These are phyloP conservation scores for Thelephora aurantiotincta DNA, from an alignment of 768 basidiomycete genomes.

Conservation along the genomic window DNA sequence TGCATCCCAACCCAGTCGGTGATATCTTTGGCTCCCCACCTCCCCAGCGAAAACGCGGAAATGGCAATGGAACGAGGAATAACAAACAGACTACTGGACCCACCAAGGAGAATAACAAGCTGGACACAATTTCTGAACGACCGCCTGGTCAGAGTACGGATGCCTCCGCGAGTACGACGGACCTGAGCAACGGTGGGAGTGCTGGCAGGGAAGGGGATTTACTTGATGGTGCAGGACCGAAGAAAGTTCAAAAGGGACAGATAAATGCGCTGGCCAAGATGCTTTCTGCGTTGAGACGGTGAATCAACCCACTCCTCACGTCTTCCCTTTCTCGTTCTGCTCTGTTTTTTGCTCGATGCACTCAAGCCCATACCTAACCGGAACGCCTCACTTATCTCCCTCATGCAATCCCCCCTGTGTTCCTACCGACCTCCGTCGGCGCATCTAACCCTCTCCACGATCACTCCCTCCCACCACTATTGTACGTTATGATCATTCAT, in stretches of 20 bases:
- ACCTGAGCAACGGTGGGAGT: conserved; percentile 28
- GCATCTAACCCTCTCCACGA: conserved; percentile 8
- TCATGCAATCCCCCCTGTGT: conserved; percentile 7
- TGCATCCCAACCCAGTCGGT: conserved; percentile 43
- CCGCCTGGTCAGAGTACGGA: conserved; percentile 38
- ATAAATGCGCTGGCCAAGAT: conserved; percentile 87
- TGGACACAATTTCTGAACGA: conserved; percentile 69
- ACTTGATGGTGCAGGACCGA: conserved; percentile 32
- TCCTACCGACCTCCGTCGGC: conserved; percentile 9
- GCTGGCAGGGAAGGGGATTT: conserved; percentile 17
- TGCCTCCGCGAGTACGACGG: conserved; percentile 64
- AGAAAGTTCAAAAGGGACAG: conserved; percentile 75
- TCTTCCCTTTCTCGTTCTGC: neutral
- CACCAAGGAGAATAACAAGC: conserved; percentile 47
- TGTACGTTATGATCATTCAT: conserved; percentile 6
- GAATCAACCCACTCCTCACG: conserved; percentile 2
- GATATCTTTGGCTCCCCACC: conserved; percentile 46
- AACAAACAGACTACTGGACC: neutral
- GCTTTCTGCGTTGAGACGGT: conserved; percentile 69
- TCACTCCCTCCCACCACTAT: conserved; percentile 1
- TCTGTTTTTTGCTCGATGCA: conserved; percentile 7
- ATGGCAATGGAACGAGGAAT: conserved; percentile 18
- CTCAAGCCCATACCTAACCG: conserved; percentile 1
- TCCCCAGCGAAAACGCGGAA: conserved; percentile 48
- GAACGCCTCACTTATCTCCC: too few relatives aligned